Conservation (phyloP, 345 rosid genomes). For the Dipteronia dyeriana region DNA sequence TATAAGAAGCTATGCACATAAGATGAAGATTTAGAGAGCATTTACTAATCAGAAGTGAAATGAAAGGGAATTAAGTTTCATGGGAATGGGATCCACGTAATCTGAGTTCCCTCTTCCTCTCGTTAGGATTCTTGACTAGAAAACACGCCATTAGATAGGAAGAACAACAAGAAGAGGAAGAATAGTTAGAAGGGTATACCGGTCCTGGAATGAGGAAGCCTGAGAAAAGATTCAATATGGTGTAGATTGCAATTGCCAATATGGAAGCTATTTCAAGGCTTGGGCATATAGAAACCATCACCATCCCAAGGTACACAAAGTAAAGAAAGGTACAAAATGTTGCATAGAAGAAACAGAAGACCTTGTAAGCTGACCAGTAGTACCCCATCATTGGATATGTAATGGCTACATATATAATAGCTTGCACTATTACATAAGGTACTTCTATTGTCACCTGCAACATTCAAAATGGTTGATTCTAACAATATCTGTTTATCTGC, state of each 20-base stretch:
- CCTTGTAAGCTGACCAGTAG: constrained; percentile 18
- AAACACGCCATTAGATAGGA: no score
- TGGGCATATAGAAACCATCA: constrained; percentile 23
- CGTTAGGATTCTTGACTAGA: no score
- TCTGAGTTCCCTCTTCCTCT: no score
- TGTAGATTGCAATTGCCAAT: constrained; percentile 20
- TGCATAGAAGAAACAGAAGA: constrained; percentile 23
- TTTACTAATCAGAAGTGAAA: no score
- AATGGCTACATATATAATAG: constrained; percentile 1
- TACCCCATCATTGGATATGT: constrained; percentile 3
- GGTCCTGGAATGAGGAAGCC: constrained; percentile 31
- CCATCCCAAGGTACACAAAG: constrained; percentile 29
- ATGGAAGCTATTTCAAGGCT: constrained; percentile 21
- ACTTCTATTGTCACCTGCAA: constrained; percentile 22
- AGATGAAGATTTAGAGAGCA: no score
- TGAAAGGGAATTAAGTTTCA: no score
- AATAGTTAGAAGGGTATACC: neutral
- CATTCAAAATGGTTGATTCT: neutral
- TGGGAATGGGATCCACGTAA: no score
- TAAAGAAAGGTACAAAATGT: constrained; percentile 24
- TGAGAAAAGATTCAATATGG: constrained; percentile 26
- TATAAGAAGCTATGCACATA: no score
- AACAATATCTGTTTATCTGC: neutral
- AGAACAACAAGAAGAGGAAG: neutral
- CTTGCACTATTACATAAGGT: constrained; percentile 19